Base-by-base conservation (phyloP, 345 rosid genomes). In the Acer negundo region DNA sequence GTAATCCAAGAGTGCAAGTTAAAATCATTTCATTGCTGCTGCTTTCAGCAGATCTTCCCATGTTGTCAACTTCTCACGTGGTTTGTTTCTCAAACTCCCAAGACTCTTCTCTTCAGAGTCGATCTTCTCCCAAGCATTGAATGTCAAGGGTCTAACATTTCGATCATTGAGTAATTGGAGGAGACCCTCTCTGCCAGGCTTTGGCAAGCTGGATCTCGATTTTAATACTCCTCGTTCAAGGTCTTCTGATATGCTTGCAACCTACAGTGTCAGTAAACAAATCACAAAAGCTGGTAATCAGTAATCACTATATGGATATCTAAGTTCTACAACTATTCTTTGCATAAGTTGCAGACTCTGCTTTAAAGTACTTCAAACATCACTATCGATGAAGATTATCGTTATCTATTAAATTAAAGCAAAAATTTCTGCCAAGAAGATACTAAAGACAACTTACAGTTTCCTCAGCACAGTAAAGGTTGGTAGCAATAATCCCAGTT, bases 391-490 rank as follows among this genome's bases (percentile, higher is more conserved):
- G 56, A 51, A 40, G 38, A 13, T 40, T 9, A 17, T 40, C 67
- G 22, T 70, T 1, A 20, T 55, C 64, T 63, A 42, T 31, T 42
- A 62, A 22, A 10, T 0, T 40, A 44, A 20, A 76, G 23, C 35
- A 42, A 20, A 26, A 16, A 13, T 11, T 10, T n/a, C 4, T 40
- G 17, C 31, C 20, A 3, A 72, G 35, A 38, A 55, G 70, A 72
- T 64, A 69, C 35, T 72, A 47, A 61, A 66, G 61, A 70, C 55
- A 42, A 80, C 93, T 89, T 85, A 95, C 98, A 23, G 97, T 94
- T 91, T 92, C 97, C 76, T 94, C 97, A 0, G 98, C 93, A 73
- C 99, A 94, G 81, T 89, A 88, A 24, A 89, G 98, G 86, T 96
- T 92, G 72, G 98, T 94, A 64, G 84, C 97, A 63, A 94, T 88